Evolutionary conservation across 768 basidiomycete genomes (phyloP).

Genomic region (Collybia sp.): DNA sequence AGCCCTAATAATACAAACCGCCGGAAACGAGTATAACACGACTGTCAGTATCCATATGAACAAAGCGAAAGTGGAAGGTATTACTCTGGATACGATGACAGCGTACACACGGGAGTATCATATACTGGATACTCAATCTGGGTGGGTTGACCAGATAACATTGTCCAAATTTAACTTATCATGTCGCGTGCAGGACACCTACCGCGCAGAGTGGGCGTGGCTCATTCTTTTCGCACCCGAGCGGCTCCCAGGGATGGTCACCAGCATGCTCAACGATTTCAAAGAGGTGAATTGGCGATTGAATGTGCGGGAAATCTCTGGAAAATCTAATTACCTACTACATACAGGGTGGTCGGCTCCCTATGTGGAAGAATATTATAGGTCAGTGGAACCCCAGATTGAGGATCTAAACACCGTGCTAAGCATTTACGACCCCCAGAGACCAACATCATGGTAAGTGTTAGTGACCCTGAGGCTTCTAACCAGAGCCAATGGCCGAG

Average conservation of each 20-base stretch:
- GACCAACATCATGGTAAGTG: constrained; percentile 75
- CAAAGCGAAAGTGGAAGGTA: constrained; percentile 51
- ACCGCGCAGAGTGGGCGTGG: constrained; percentile 77
- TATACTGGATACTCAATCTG: constrained; percentile 82
- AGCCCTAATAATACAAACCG: neutral
- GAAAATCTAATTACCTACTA: constrained; percentile 8
- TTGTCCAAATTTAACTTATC: neutral
- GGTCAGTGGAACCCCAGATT: constrained; percentile 27
- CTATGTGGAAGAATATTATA: constrained; percentile 89
- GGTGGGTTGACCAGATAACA: constrained; percentile 35
- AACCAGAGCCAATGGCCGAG: neutral
- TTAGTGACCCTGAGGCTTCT: neutral
- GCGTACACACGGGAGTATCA: constrained; percentile 22
- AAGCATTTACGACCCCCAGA: constrained; percentile 27
- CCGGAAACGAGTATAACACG: neutral
- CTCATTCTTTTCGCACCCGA: constrained; percentile 75
- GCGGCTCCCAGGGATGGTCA: constrained; percentile 69
- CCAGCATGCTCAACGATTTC: constrained; percentile 81
- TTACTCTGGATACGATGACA: constrained; percentile 53
- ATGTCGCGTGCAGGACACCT: constrained; percentile 57
- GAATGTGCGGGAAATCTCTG: neutral
- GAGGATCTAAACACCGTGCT: neutral
- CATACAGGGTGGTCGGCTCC: constrained; percentile 68
- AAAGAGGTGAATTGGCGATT: constrained; percentile 37
- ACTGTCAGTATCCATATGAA: constrained; percentile 55